Evolutionary conservation across 768 basidiomycete species (phyloP), one percentile per base, ranked within the genome.

Genomic region (Cystobasidium tubakii): DNA sequence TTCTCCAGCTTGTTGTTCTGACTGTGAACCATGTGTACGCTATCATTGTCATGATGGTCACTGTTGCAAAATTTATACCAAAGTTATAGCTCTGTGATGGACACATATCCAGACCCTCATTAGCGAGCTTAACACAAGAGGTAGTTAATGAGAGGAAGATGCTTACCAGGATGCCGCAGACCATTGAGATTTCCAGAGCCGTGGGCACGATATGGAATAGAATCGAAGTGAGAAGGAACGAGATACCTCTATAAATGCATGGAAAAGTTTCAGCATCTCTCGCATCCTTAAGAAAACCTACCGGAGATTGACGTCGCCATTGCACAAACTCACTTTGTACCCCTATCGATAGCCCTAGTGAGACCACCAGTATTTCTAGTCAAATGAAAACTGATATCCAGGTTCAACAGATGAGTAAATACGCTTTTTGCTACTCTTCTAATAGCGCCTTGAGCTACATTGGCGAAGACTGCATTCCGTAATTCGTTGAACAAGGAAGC

Each of bases 21-120:
- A 99, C 88, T 0, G 96, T 99, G 80, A 95, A 99, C 93, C 93
- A 97, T 0, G 92, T 90, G 80, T 99, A 99, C 1, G 89, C 87
- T 1, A 85, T 89, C 85, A 99, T 87, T 0, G 95, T 91, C 0
- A 86, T 81, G 0, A 87, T 85, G 0, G 94, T 97, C 55, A 98
- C 87, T 1, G 90, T 91, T 2, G 96, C 95, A 81, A 94, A 99
- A 80, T 96, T 89, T 89, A 90, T 92, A 10, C 96, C 96, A 79
- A 96, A 99, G 80, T 97, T 95, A 79, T 91, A 98, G 1, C 92
- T 94, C 93, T 96, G 63, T 75, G 50, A 72, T 57, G 36, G 33
- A 12, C n/a, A 9, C 21, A 1, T 33, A 62, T 57, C 76, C 44
- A 46, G 70, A 42, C 34, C 39, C 25, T 75, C 33, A 39, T 39